Conservation (phyloP, 306 rosid genomes). For the Ochetophila trinervis region DNA sequence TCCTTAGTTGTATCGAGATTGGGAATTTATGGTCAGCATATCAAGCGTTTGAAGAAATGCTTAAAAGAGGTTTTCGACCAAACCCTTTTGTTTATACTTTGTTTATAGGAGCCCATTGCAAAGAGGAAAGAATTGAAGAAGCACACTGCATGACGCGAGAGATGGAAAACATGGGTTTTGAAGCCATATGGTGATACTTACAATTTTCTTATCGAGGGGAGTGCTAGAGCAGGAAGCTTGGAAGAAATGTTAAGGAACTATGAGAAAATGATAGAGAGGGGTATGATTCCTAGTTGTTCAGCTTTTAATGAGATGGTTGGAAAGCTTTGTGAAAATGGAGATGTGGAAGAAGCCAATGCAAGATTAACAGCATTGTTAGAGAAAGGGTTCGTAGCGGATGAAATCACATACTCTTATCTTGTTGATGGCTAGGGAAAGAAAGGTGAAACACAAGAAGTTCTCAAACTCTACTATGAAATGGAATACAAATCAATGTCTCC, state of each 20-base stretch:
- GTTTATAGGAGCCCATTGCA: slow-evolving; percentile 58
- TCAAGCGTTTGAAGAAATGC: slow-evolving; percentile 56
- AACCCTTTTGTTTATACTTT: slow-evolving; percentile 61
- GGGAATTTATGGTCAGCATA: slow-evolving; percentile 43
- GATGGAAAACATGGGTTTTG: slow-evolving; percentile 56
- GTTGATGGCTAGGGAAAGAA: slow-evolving; percentile 51
- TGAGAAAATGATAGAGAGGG: slow-evolving; percentile 52
- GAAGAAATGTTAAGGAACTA: slow-evolving; percentile 44
- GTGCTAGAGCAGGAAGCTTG: slow-evolving; percentile 37
- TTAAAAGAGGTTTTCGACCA: slow-evolving; percentile 54
- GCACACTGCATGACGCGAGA: slow-evolving; percentile 47
- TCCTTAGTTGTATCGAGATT: slow-evolving; percentile 51
- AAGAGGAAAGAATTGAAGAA: slow-evolving; percentile 53
- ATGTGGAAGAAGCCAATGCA: slow-evolving; percentile 43
- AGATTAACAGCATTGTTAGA: slow-evolving; percentile 58
- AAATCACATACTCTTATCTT: slow-evolving; percentile 45
- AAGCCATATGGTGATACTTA: slow-evolving; percentile 54
- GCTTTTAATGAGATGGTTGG: slow-evolving; percentile 54
- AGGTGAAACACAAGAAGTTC: slow-evolving; percentile 39
- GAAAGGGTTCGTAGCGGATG: slow-evolving; percentile 59
- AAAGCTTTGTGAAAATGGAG: slow-evolving; percentile 53
- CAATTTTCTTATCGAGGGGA: slow-evolving; percentile 59
- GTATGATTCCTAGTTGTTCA: slow-evolving; percentile 59
- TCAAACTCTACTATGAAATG: slow-evolving; percentile 78
- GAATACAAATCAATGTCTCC: slow-evolving; percentile 51